Conservation (phyloP, 257 asterid species). For the Rehmannia glutinosa region DNA sequence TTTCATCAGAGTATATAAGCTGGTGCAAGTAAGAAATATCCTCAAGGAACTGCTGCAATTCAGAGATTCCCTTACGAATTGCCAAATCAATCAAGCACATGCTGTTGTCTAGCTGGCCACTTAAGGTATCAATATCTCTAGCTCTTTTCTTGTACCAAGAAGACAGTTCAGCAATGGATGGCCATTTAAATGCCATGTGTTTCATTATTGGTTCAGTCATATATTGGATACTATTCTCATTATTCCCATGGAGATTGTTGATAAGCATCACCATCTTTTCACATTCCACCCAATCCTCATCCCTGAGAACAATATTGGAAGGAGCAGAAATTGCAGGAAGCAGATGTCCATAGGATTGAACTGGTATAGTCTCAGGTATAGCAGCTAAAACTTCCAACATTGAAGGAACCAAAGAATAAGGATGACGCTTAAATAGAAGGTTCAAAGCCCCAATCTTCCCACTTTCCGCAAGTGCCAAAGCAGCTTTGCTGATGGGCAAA, state of each 20-base stretch:
- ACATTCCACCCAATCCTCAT: slow-evolving; percentile 97
- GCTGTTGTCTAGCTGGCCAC: slow-evolving; percentile 92
- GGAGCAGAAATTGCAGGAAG: slow-evolving; percentile 90
- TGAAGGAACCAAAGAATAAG: slow-evolving; percentile 67
- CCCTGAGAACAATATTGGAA: slow-evolving; percentile 55
- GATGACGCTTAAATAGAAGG: slow-evolving; percentile 91
- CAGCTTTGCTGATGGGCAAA: slow-evolving; percentile 63
- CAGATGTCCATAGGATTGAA: slow-evolving; percentile 80
- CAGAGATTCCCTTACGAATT: slow-evolving; percentile 66
- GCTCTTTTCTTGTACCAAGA: slow-evolving; percentile 93
- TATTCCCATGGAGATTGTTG: slow-evolving; percentile 34
- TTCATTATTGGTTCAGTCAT: slow-evolving; percentile 80
- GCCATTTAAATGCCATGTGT: slow-evolving; percentile 66
- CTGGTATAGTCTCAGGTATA: slow-evolving; percentile 94
- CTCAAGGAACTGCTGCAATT: slow-evolving; percentile 67
- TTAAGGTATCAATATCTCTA: slow-evolving; percentile 76
- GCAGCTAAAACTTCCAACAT: slow-evolving; percentile 90
- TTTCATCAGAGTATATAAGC: slow-evolving; percentile 66
- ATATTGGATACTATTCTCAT: slow-evolving; percentile 40
- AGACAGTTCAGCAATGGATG: slow-evolving; percentile 72
- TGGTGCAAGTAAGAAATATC: slow-evolving; percentile 72
- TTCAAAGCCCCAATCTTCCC: slow-evolving; percentile 97
- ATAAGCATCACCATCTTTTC: slow-evolving; percentile 55
- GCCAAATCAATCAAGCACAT: slow-evolving; percentile 85
- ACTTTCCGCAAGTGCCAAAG: slow-evolving; percentile 74